A percentile compares a stretch with the other conserved stretches of the same genome.
These are phyloP conservation scores for Mercurialis annua DNA, from an alignment of 345 rosid species.

Conservation along the genomic window DNA sequence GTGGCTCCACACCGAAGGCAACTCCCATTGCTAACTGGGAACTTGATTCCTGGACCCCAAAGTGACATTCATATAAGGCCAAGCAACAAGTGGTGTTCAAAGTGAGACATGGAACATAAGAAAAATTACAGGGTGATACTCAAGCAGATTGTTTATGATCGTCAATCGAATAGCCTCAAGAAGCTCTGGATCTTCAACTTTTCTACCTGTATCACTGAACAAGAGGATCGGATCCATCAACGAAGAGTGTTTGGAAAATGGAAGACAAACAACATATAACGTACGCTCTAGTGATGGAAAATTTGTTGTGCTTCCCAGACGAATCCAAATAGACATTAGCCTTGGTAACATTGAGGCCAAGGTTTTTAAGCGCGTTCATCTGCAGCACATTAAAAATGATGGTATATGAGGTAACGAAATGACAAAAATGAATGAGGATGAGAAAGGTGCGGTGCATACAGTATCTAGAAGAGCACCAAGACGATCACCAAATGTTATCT, in stretches of 20 bases:
- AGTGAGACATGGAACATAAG: constrained; percentile 3
- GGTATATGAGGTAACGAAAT: background rate
- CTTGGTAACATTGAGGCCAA: constrained; percentile 88
- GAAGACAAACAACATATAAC: constrained; percentile 22
- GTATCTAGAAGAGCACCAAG: constrained; percentile 97
- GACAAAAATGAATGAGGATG: background rate
- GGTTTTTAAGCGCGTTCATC: constrained; percentile 93
- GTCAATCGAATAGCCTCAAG: constrained; percentile 98
- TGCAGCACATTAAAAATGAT: constrained; percentile 32
- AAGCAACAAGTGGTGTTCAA: background rate
- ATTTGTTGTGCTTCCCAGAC: constrained; percentile 92
- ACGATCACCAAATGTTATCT: constrained; percentile 94
- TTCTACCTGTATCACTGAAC: constrained; percentile 83
- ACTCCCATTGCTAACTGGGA: constrained; percentile 93
- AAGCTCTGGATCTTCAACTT: constrained; percentile 90
- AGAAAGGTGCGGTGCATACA: constrained; percentile 31
- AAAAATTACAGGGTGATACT: constrained; percentile 84
- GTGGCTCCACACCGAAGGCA: constrained; percentile 87
- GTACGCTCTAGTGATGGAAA: constrained; percentile 79
- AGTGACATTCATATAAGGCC: constrained; percentile 16
- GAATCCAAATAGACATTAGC: constrained; percentile 89
- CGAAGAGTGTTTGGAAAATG: no score
- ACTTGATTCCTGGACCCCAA: constrained; percentile 79
- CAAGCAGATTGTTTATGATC: constrained; percentile 74
- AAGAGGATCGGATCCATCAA: constrained; percentile 21